phyloP scores from a whole-genome alignment of 352 stramenopile genomes.

The Pythium plurisporium region DNA sequence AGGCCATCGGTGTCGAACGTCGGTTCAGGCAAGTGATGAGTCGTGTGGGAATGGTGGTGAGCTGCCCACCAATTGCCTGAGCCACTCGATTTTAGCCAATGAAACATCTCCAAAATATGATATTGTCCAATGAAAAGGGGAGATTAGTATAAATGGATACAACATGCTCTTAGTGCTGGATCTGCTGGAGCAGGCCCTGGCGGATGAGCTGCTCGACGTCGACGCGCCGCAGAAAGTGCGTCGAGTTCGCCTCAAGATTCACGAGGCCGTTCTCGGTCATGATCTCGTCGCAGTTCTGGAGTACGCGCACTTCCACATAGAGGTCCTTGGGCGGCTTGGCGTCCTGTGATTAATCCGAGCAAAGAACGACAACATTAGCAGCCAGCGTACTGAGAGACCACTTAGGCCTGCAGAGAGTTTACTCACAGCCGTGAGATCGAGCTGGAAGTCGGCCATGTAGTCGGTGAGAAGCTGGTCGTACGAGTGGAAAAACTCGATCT shows the following conservation, averaged over 20 bases:
- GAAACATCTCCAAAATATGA: background rate
- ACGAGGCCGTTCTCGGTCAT: constrained; percentile 89
- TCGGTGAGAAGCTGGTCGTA: constrained; percentile 90
- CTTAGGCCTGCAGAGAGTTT: background rate
- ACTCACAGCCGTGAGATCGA: constrained; percentile 77
- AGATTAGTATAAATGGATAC: too few species aligned
- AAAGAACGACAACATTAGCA: too few species aligned
- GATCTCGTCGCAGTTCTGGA: constrained; percentile 87
- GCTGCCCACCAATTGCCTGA: too few species aligned
- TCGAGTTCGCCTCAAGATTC: constrained; percentile 83
- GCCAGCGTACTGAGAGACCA: too few species aligned
- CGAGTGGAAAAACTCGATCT: constrained; percentile 88
- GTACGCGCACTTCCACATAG: constrained; percentile 86
- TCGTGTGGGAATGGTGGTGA: constrained; percentile 14
- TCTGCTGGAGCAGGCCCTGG: constrained; percentile 58
- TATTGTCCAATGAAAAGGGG: constrained; percentile 21
- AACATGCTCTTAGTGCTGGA: constrained; percentile 65
- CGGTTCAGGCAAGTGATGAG: too few species aligned
- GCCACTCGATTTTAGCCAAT: constrained; percentile 15
- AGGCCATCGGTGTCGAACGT: background rate
- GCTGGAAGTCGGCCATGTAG: constrained; percentile 87
- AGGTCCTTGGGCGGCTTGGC: constrained; percentile 88
- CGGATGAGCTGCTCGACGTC: constrained; percentile 30
- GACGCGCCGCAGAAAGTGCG: constrained; percentile 84
- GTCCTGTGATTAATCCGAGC: too few species aligned